Evolutionary conservation across 2,329 filamentous ascomycete genomes (phyloP).

Genomic region (Pseudopithomyces maydicus): DNA sequence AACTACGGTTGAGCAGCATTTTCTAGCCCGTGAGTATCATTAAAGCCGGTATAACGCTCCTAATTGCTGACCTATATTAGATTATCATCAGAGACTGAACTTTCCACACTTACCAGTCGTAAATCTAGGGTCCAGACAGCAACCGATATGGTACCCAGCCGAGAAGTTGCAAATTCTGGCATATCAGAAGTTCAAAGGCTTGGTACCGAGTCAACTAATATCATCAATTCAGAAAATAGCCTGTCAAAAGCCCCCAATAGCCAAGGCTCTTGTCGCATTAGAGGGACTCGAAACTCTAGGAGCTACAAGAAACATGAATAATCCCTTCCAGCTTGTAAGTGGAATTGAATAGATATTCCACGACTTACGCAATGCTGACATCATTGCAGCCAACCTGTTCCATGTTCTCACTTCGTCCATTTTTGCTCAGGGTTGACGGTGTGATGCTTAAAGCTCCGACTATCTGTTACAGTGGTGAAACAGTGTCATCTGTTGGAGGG

Average conservation of each 20-base stretch:
- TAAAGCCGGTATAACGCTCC: background rate
- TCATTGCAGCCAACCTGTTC: background rate
- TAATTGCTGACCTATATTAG: background rate
- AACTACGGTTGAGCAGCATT: background rate
- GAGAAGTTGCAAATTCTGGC: slow-evolving; percentile 18
- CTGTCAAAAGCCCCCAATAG: slow-evolving; percentile 9
- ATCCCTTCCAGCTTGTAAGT: background rate
- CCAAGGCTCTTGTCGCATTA: slow-evolving; percentile 19
- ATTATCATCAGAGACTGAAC: background rate
- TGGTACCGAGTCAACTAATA: slow-evolving; percentile 18
- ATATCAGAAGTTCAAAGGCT: slow-evolving; percentile 21
- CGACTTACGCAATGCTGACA: background rate
- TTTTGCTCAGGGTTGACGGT: background rate
- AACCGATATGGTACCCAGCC: background rate
- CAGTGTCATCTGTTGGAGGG: background rate
- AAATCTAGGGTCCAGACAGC: background rate
- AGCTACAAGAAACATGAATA: background rate
- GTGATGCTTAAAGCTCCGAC: background rate
- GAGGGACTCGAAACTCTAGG: slow-evolving; percentile 24
- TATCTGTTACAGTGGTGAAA: background rate
- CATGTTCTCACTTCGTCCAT: background rate
- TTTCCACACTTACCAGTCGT: background rate
- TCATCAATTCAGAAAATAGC: slow-evolving; percentile 20
- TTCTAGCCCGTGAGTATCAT: background rate
- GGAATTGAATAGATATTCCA: no score